Base-by-base conservation (phyloP, 2,329 filamentous ascomycete species). In the Talaromyces amestolkiae region DNA sequence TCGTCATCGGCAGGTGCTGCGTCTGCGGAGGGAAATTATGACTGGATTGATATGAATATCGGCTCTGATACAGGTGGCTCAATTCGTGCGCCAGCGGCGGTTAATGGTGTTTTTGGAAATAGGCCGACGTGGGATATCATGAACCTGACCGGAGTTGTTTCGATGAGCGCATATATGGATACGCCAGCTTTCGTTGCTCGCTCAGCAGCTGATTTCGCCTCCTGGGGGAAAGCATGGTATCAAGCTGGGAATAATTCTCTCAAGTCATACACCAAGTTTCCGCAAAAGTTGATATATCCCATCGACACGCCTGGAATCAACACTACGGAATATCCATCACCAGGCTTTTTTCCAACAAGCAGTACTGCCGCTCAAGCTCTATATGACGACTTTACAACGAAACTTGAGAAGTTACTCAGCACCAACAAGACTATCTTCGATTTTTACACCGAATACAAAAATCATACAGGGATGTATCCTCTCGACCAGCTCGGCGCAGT, bases 91-190 rank as follows among this genome's bases (percentile, higher is more conserved):
- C 37, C 37, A 17, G 17, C 17, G 17, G 41, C 41, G 7, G 17
- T 43, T 3, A 43, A 43, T 19, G 17, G 41, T 19, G 41, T 43
- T 19, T 43, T 43, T 19, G 41, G 37, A 0, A 89, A 86, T 43
- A 78, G 84, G 22, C 19, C 47, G 6, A 27, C 47, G 3, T 24
- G 24, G 47, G 47, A 49, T 27, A 49, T 49, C 11, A 27, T 27
- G 47, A 49, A 49, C 15, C 11, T 49, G 47, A 49, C 47, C 27
- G 45, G 45, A 13, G 45, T 49, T 24, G 19, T 49, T 5, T 49
- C 45, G 5, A 49, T 49, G 19, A 49, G 22, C 47, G 13, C 47
- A 6, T 27, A 49, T 13, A 49, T 49, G 47, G 47, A 49, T 8
- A 27, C 47, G 6, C 22, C 47, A 9, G 47, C 22, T 15, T 27